These are phyloP conservation scores for Diplogelasinospora grovesii DNA, from an alignment of 495 filamentous ascomycete genomes.

Conservation along the genomic window DNA sequence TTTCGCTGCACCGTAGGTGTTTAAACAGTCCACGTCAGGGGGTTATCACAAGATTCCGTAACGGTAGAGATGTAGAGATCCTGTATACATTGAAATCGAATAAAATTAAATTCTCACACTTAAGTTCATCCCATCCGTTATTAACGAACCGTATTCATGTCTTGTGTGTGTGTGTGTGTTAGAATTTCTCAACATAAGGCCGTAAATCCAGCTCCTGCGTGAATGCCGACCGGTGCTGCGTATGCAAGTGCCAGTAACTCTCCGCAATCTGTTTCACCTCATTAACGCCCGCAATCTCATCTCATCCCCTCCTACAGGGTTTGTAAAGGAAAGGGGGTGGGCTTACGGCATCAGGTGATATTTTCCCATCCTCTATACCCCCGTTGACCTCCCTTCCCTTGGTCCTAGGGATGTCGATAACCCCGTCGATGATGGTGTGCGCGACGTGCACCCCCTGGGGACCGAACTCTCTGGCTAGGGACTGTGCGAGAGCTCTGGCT, in stretches of 20 bases:
- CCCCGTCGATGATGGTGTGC: slow-evolving; percentile 79
- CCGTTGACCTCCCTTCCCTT: slow-evolving; percentile 52
- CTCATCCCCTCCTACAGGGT: not conserved
- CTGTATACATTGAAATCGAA: too few species aligned
- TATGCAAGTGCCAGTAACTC: slow-evolving; percentile 80
- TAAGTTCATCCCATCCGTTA: too few species aligned
- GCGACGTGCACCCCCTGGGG: slow-evolving; percentile 84
- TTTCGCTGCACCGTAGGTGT: too few species aligned
- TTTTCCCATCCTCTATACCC: slow-evolving; percentile 61
- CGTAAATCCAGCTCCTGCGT: slow-evolving; percentile 82
- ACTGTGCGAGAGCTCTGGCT: slow-evolving; percentile 67
- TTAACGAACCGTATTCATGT: too few species aligned
- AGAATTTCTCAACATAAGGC: slow-evolving; percentile 73
- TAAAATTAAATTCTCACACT: too few species aligned
- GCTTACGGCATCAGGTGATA: slow-evolving; percentile 75
- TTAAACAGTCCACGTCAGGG: too few species aligned
- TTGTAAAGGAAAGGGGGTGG: not conserved
- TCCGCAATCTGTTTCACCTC: slow-evolving; percentile 66
- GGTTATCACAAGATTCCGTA: too few species aligned
- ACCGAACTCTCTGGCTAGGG: slow-evolving; percentile 79
- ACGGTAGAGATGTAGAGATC: too few species aligned
- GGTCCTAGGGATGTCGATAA: slow-evolving; percentile 77
- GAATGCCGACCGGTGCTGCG: slow-evolving; percentile 72
- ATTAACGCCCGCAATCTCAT: slow-evolving; percentile 9
- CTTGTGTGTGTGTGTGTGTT: not conserved